Evolutionary conservation across 768 basidiomycete species (phyloP).

Genomic region (Suillus variegatus): DNA sequence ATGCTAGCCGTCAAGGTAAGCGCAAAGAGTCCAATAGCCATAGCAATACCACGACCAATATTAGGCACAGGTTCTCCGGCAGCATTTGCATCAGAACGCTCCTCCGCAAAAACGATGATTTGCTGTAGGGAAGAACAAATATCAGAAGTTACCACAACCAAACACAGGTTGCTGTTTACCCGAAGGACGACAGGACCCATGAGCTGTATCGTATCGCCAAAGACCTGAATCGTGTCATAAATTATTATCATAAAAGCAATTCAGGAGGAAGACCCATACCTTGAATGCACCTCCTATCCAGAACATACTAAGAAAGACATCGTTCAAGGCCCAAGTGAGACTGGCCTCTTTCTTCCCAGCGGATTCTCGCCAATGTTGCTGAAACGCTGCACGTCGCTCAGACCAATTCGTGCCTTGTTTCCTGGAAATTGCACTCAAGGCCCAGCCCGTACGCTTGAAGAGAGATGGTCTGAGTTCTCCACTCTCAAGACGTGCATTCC

Average conservation of each 20-base stretch:
- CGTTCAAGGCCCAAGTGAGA: constrained; percentile 61
- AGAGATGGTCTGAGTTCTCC: constrained; percentile 47
- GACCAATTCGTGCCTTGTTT: constrained; percentile 19
- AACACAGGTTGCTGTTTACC: constrained; percentile 30
- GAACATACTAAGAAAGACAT: constrained; percentile 56
- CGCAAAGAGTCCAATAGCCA: constrained; percentile 56
- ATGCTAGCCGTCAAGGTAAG: constrained; percentile 54
- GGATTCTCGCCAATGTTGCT: constrained; percentile 45
- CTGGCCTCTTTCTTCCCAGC: constrained; percentile 51
- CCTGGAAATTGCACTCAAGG: constrained; percentile 20
- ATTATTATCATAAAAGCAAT: not conserved
- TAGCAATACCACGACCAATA: constrained; percentile 58
- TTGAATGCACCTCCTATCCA: constrained; percentile 67
- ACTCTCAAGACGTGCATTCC: constrained; percentile 50
- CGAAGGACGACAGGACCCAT: constrained; percentile 67
- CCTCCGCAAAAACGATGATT: constrained; percentile 62
- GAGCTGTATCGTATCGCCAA: constrained; percentile 61
- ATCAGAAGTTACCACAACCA: not conserved
- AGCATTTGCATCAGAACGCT: constrained; percentile 41
- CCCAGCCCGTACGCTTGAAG: constrained; percentile 42
- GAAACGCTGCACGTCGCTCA: constrained; percentile 31
- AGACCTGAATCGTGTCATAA: constrained; percentile 37
- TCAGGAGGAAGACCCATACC: constrained; percentile 27
- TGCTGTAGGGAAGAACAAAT: constrained; percentile 33
- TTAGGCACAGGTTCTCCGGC: constrained; percentile 36